Base-by-base conservation (phyloP, 441 rosid species). In the Mallotus japonicus region DNA sequence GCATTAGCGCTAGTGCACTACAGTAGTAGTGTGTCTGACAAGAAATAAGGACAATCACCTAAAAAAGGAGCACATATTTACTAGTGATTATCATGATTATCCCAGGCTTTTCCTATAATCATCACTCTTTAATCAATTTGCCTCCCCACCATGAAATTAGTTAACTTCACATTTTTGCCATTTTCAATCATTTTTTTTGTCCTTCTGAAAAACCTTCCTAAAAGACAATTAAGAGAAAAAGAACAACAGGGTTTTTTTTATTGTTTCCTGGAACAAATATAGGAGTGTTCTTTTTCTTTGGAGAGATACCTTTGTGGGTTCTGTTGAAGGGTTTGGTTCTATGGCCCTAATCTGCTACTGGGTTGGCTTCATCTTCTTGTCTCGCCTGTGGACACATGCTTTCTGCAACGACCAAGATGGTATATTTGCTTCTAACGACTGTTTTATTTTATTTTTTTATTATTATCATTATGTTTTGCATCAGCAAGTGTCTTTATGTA, bases 381-480 rank as follows among this genome's bases (percentile, higher is more conserved):
- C 67, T 77, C 58, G 76, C 74, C 78, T 80, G 14, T 85, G 74
- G 80, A 75, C 75, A 28, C 67, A 72, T 73, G 77, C 78, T 65
- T 79, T 86, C 84, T 85, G 89, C 73, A 82, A 86, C 70, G 84
- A 85, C 68, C 92, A 85, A 76, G 84, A 87, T 70, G 97, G 98
- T 91, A 84, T 80, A 56, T 3, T 67, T 62, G 17, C 66, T 69
- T 15, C 4, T 34, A 0, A 16, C 28, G 1, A 14, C 11, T 22
- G 40, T 56, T 75, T 78, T 65, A 37, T 24, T 24, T 24, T 24
- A 24, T 24, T 24, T 24, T 24, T 24, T 24, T 24, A 24, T 24
- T 24, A 24, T 24, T 24, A 2, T 24, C 32, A 47, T 11, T 24
- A 3, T 8, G 14, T 28, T 46, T 46, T 28, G 12, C 37, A 50